Percentiles rank a stretch among this genome's conserved stretches.
Conservation (phyloP, 441 rosid species). For the Gossypium lobatum region DNA sequence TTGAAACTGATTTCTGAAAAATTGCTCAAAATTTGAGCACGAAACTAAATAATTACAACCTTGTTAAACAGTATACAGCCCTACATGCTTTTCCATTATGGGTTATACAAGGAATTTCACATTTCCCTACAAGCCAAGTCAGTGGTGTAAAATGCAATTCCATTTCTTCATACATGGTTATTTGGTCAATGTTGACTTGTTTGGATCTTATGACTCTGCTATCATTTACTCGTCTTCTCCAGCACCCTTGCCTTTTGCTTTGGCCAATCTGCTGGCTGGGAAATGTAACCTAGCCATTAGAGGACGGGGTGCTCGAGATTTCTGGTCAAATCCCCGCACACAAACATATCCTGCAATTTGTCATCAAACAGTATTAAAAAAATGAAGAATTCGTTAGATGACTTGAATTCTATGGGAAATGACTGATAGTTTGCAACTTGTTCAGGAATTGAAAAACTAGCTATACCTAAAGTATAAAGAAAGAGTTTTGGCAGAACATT, state of each 20-base stretch:
- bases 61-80: slow-evolving; percentile 20
- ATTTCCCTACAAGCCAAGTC: slow-evolving; percentile 17
- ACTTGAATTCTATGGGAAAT: background rate
- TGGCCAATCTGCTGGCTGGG: slow-evolving; percentile 39
- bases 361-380: background rate
- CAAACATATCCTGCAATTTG: slow-evolving; percentile 43
- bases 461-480: background rate
- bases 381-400: background rate
- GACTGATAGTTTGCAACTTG: background rate
- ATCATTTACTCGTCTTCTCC: slow-evolving; percentile 18
- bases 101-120: slow-evolving; percentile 22
- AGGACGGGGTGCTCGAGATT: slow-evolving; percentile 42
- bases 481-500: background rate
- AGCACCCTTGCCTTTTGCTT: slow-evolving; percentile 23
- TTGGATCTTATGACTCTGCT: background rate
- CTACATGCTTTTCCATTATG: slow-evolving; percentile 21
- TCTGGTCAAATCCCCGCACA: slow-evolving; percentile 46
- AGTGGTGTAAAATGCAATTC: slow-evolving; percentile 21
- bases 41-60: slow-evolving; percentile 23
- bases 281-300: slow-evolving; percentile 51
- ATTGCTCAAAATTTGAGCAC: slow-evolving; percentile 44
- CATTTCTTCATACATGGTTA: slow-evolving; percentile 18
- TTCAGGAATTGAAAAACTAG: slow-evolving; percentile 4
- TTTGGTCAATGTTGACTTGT: slow-evolving; percentile 16
- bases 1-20: slow-evolving; percentile 19